phyloP scores from a whole-genome alignment of 2,329 filamentous ascomycete genomes.

The Cytospora piceicola region DNA sequence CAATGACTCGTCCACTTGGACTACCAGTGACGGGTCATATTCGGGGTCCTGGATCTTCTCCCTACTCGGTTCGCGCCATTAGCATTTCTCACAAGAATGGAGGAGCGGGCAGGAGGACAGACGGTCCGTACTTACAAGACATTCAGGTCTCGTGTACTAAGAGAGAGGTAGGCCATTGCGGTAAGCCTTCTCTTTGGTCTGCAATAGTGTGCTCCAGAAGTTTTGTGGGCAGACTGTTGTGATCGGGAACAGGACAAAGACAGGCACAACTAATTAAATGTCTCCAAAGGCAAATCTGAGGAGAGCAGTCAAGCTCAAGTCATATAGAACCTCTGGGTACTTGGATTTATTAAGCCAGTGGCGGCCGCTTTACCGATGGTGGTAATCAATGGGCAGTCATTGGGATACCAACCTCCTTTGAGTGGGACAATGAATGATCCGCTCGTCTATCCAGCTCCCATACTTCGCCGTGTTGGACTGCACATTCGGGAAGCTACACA shows the following conservation, averaged over 20 bases:
- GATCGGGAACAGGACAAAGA: not conserved
- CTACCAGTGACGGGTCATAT: slow-evolving; percentile 57
- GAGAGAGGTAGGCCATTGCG: slow-evolving; percentile 51
- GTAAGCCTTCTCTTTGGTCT: not conserved
- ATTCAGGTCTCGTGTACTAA: slow-evolving; percentile 63
- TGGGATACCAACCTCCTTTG: slow-evolving; percentile 5
- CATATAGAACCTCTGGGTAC: not conserved
- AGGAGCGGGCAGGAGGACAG: not conserved
- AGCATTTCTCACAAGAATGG: not conserved
- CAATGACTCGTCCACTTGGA: slow-evolving; percentile 58
- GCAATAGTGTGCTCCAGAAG: not conserved
- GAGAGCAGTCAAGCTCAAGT: not conserved
- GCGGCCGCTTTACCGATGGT: not conserved
- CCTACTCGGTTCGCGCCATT: slow-evolving; percentile 7
- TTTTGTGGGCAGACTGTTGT: not conserved
- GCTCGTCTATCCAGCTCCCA: slow-evolving; percentile 3
- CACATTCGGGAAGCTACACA: slow-evolving; percentile 9
- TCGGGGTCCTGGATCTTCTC: slow-evolving; percentile 71
- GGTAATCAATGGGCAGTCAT: slow-evolving; percentile 12
- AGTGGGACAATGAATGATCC: slow-evolving; percentile 2
- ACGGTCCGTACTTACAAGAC: slow-evolving; percentile 49
- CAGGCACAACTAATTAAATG: not conserved
- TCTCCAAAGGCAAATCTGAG: not conserved
- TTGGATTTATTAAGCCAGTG: not conserved
- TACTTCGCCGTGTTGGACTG: slow-evolving; percentile 4